phyloP scores from a whole-genome alignment of 2,329 filamentous ascomycete genomes.

The Penicillium sp. region DNA sequence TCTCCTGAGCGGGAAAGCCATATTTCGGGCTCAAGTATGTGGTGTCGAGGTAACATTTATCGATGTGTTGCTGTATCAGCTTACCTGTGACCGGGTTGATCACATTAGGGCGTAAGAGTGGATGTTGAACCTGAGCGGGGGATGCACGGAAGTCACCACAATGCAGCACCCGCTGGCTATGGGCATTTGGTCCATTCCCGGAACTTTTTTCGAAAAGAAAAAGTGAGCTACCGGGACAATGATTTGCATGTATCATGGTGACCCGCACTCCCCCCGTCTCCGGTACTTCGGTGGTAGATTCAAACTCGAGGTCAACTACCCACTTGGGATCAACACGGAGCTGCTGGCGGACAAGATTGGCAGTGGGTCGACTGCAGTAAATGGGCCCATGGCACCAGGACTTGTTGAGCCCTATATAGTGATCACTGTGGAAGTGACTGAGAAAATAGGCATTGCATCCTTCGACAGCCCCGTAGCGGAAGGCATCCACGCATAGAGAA shows the following conservation, averaged over 20 bases:
- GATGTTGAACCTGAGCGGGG: slow-evolving; percentile 76
- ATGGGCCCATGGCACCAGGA: slow-evolving; percentile 93
- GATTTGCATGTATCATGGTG: slow-evolving; percentile 94
- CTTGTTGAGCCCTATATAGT: slow-evolving; percentile 86
- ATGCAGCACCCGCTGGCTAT: slow-evolving; percentile 77
- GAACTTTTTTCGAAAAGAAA: slow-evolving; percentile 85
- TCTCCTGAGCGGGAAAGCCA: slow-evolving; percentile 82
- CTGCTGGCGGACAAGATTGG: slow-evolving; percentile 81
- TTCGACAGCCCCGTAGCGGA: slow-evolving; percentile 89
- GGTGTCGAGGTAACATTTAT: slow-evolving; percentile 94
- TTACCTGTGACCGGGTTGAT: slow-evolving; percentile 69
- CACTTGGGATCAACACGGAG: slow-evolving; percentile 81
- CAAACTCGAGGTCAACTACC: slow-evolving; percentile 82
- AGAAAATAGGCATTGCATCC: slow-evolving; percentile 94
- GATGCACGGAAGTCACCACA: slow-evolving; percentile 96
- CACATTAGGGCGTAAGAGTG: slow-evolving; percentile 72
- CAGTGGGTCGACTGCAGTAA: slow-evolving; percentile 92
- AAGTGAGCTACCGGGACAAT: slow-evolving; percentile 90
- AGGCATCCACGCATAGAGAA: slow-evolving; percentile 91
- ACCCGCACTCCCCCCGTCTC: slow-evolving; percentile 79
- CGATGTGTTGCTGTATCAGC: slow-evolving; percentile 77
- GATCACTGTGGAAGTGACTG: slow-evolving; percentile 96
- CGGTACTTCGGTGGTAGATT: slow-evolving; percentile 73
- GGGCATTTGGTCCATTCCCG: slow-evolving; percentile 58
- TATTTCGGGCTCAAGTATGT: slow-evolving; percentile 96